phyloP scores from a whole-genome alignment of 306 rosid species.

The Malus domestica region DNA sequence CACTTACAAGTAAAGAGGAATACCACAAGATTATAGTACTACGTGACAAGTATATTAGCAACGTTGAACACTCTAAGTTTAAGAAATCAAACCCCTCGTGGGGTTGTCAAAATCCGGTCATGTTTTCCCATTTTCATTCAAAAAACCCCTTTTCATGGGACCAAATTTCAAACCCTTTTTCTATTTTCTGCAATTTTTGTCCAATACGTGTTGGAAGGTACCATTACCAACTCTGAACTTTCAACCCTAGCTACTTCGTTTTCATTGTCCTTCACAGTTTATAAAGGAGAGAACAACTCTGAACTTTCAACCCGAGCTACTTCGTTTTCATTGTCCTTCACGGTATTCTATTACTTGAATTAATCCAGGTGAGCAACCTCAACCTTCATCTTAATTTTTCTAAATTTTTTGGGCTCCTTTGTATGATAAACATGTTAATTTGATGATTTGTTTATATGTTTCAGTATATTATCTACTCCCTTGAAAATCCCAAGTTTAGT shows the following conservation, averaged over 20 bases:
- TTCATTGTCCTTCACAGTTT: neutral
- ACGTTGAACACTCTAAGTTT: conserved; percentile 4
- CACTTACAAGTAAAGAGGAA: too few species aligned
- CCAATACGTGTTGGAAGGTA: conserved; percentile 24
- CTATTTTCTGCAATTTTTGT: conserved; percentile 18
- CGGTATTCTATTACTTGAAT: neutral
- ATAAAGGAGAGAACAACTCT: conserved; percentile 3
- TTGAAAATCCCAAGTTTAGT: neutral
- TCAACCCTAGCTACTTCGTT: neutral
- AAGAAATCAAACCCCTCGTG: conserved; percentile 16
- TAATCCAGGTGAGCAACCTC: neutral
- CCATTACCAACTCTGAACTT: neutral
- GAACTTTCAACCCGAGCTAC: neutral
- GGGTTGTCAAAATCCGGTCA: conserved; percentile 1
- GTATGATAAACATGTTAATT: neutral
- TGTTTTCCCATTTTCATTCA: neutral
- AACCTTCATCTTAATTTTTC: too few species aligned
- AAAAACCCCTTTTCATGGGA: neutral
- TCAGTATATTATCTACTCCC: neutral
- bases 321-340: neutral
- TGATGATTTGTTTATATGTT: neutral
- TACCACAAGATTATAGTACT: too few species aligned
- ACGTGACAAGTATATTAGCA: neutral
- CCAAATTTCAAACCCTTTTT: neutral
- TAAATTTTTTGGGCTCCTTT: too few species aligned